Percentiles rank a stretch among this genome's conserved stretches.
Evolutionary conservation across 2,329 filamentous ascomycete genomes (phyloP).

Genomic region (Allantophomopsis cytisporea): DNA sequence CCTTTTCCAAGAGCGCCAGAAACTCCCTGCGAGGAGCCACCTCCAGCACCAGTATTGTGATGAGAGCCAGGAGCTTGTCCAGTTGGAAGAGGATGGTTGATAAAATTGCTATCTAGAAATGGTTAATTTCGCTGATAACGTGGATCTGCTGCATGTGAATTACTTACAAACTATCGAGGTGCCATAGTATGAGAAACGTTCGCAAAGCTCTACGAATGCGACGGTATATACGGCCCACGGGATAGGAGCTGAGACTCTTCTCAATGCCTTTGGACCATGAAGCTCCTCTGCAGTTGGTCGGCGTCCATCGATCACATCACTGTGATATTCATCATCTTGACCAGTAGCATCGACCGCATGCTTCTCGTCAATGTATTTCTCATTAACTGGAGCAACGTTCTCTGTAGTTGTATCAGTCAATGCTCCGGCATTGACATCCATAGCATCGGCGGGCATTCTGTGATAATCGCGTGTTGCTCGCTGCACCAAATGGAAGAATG

Average conservation of each 20-base stretch:
- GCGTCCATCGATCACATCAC: background rate
- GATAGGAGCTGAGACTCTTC: constrained; percentile 3
- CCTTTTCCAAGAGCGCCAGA: constrained; percentile 30
- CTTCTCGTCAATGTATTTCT: background rate
- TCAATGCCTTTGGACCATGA: constrained; percentile 1
- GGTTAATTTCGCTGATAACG: constrained; percentile 9
- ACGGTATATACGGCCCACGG: constrained; percentile 23
- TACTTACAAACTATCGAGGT: constrained; percentile 45
- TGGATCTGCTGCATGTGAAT: background rate
- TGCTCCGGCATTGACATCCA: too few species aligned
- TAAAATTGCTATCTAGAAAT: constrained; percentile 33
- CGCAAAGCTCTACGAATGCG: constrained; percentile 47
- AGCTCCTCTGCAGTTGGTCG: constrained; percentile 4
- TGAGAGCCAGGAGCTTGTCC: constrained; percentile 14
- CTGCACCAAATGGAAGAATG: too few species aligned
- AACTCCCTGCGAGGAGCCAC: constrained; percentile 16
- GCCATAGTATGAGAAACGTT: constrained; percentile 51
- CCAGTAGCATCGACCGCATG: background rate
- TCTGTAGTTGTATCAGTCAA: too few species aligned
- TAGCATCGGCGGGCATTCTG: too few species aligned
- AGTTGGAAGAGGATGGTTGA: constrained; percentile 31
- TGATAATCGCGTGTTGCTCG: too few species aligned
- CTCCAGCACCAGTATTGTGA: constrained; percentile 25
- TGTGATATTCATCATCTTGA: background rate
- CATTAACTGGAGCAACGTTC: too few species aligned